Evolutionary conservation across 768 basidiomycete species (phyloP), one percentile per base, ranked within the genome.

Genomic region (Strobilomyces echinocephalus): DNA sequence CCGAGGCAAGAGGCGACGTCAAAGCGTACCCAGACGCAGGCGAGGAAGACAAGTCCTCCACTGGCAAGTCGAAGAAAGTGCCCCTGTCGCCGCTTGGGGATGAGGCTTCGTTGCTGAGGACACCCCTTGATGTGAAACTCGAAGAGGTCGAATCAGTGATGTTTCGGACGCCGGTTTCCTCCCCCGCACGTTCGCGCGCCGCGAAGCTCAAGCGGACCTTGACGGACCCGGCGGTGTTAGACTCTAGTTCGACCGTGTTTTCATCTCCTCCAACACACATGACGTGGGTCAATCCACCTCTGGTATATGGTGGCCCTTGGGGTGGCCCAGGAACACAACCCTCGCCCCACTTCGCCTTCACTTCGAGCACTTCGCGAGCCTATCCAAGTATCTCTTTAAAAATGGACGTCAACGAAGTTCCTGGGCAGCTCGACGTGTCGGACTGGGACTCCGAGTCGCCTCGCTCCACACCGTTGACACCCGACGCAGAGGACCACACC

Each of bases 1-100:
- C 71, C 45, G 30, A 26, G n/a, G 54, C 55, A 38, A 64, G 64
- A 43, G 69, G 67, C 12, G 67, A 72, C 43, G 63, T 70, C 44
- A 50, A n/a, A 40, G 58, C 55, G 35, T 49, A 63, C 48, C 47
- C 55, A 40, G 21, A 47, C 15, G 35, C 39, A 26, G 43, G 30
- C 8, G 35, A 42, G 33, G 47, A 50, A 40, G 46, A 46, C 7
- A 43, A 45, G 11, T n/a, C 24, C 24, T 24, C 52, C 8, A 0
- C 18, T 14, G 8, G 35, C 10, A 56, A 56, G 47, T 21, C 48
- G 31, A 53, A 53, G 39, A 45, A 61, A n/a, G 24, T 20, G 39
- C 46, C 30, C 15, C 10, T 59, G 16, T 65, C 68, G 5, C 63
- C 63, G 1, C 48, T 60, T 26, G 58, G 54, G 20, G 18, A 14